phyloP scores from a whole-genome alignment of 2,329 filamentous ascomycete genomes.

The Beauveria bassiana region DNA sequence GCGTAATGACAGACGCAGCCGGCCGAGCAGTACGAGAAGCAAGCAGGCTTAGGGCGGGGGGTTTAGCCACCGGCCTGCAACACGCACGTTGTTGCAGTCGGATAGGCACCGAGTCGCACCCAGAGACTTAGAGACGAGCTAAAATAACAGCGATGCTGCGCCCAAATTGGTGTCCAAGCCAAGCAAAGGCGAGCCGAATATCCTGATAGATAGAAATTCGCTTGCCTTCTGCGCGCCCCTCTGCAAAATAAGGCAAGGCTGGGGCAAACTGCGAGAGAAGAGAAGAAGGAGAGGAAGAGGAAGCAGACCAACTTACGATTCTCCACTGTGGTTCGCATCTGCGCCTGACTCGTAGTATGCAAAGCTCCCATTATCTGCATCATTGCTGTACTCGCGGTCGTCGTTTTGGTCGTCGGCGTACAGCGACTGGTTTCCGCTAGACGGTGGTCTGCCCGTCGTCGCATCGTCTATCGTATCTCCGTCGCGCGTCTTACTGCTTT shows the following conservation, averaged over 20 bases:
- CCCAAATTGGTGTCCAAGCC: background rate
- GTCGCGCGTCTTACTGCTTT: conserved; percentile 32
- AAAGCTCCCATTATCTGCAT: conserved; percentile 25
- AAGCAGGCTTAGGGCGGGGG: background rate
- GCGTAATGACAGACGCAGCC: background rate
- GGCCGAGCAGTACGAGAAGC: background rate
- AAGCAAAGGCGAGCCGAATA: background rate
- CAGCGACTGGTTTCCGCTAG: conserved; percentile 16
- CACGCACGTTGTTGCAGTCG: background rate
- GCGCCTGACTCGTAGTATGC: conserved; percentile 28
- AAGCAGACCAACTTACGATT: conserved; percentile 17
- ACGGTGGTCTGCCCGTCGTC: conserved; percentile 12
- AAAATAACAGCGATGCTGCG: background rate
- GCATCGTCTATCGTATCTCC: background rate
- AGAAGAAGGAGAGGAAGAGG: conserved; percentile 12
- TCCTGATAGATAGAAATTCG: too few species aligned
- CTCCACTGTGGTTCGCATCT: conserved; percentile 18
- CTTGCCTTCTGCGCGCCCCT: too few species aligned
- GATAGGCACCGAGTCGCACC: background rate
- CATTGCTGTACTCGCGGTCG: conserved; percentile 26
- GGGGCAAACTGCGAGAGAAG: conserved; percentile 13
- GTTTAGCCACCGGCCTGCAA: background rate
- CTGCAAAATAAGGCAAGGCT: conserved; percentile 11
- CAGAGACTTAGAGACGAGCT: too few species aligned
- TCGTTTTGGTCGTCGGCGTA: conserved; percentile 19